phyloP scores from a whole-genome alignment of 805 yeast species.

The Sugiyamaella americana region DNA sequence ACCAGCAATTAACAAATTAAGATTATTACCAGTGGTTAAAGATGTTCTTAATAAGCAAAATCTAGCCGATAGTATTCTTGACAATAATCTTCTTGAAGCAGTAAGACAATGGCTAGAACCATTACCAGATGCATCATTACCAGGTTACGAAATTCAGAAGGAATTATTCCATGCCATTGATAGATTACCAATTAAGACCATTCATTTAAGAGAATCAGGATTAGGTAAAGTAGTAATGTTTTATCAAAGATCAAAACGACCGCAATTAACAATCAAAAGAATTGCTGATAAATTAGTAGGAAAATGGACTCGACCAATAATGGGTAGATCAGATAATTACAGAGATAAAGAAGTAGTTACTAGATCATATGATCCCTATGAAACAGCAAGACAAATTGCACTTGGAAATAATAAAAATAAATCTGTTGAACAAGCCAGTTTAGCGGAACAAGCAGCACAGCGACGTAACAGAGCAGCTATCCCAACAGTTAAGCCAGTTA shows the following conservation, averaged over 20 bases:
- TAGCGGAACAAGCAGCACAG: conserved; percentile 85
- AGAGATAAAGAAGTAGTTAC: conserved; percentile 74
- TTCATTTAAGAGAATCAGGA: conserved; percentile 90
- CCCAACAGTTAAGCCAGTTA: conserved; percentile 84
- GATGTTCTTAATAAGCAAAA: conserved; percentile 72
- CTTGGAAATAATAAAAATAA: conserved; percentile 21
- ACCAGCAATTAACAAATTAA: conserved; percentile 72
- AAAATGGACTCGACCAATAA: conserved; percentile 97
- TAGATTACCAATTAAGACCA: conserved; percentile 86
- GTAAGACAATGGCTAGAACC: conserved; percentile 98
- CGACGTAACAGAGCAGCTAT: conserved; percentile 93
- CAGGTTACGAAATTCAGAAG: conserved; percentile 94
- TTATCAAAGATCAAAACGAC: conserved; percentile 83
- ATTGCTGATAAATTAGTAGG: conserved; percentile 87
- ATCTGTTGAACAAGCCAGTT: conserved; percentile 31
- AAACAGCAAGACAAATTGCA: conserved; percentile 12
- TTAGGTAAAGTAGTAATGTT: conserved; percentile 90
- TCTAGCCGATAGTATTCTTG: conserved; percentile 86
- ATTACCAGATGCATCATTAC: conserved; percentile 93
- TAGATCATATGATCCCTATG: conserved; percentile 46
- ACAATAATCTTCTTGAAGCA: conserved; percentile 87
- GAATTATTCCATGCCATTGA: conserved; percentile 69
- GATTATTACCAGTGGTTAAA: conserved; percentile 71
- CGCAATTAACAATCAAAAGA: conserved; percentile 80
- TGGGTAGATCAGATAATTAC: conserved; percentile 91